Conservation (phyloP, 805 yeast species). For the Teunomyces pallodes region DNA sequence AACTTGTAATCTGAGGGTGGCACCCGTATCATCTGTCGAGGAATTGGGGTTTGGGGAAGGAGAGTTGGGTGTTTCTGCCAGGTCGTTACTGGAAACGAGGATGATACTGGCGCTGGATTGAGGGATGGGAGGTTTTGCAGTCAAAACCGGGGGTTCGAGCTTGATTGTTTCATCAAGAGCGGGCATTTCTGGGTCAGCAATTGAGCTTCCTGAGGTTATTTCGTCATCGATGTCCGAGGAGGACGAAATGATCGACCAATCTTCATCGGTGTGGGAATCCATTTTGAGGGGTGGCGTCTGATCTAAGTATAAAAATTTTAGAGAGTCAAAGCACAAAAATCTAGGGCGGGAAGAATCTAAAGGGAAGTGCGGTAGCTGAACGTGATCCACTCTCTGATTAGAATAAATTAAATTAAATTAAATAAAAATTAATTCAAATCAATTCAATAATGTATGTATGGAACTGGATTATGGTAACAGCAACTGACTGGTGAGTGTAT, state of each 20-base stretch:
- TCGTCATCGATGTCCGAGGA: conserved; percentile 40
- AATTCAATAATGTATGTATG: background rate
- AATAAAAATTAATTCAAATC: background rate
- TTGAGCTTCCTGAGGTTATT: conserved; percentile 17
- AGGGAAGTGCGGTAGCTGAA: no score
- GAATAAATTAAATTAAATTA: no score
- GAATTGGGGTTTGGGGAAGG: background rate
- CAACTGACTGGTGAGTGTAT: no score
- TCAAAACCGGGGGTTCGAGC: background rate
- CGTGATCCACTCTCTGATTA: no score
- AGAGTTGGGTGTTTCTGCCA: background rate
- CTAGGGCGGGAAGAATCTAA: no score
- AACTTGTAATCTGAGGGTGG: background rate
- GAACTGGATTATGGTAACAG: no score
- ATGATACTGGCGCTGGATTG: background rate
- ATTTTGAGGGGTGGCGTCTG: conserved; percentile 8
- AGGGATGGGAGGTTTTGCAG: background rate
- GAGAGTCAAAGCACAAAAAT: no score
- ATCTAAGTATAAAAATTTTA: background rate
- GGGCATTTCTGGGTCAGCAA: background rate
- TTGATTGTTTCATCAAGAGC: background rate
- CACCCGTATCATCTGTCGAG: background rate
- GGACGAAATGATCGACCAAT: conserved; percentile 45
- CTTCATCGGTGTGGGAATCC: conserved; percentile 30
- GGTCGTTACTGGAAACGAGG: background rate